phyloP scores from a whole-genome alignment of 2,329 filamentous ascomycete species.

The Cladosporium phlei region DNA sequence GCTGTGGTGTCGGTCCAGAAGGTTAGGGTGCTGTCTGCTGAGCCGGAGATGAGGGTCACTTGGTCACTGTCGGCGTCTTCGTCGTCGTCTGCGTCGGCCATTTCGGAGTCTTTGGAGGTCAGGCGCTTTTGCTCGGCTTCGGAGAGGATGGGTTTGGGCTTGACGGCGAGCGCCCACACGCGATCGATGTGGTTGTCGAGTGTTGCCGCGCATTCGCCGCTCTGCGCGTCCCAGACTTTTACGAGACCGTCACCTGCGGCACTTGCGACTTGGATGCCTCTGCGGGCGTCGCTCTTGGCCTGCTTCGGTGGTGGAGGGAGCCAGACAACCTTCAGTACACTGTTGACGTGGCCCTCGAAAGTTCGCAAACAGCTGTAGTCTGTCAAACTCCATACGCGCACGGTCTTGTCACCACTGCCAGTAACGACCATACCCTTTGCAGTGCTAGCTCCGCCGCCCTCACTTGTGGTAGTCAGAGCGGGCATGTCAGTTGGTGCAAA shows the following conservation, averaged over 20 bases:
- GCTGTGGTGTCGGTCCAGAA: conserved; percentile 94
- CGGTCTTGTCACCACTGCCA: conserved; percentile 90
- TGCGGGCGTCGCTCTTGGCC: conserved; percentile 43
- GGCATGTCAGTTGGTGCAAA: conserved; percentile 80
- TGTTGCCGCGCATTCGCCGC: conserved; percentile 79
- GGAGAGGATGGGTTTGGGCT: conserved; percentile 44
- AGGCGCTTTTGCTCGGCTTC: conserved; percentile 13
- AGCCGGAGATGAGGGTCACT: conserved; percentile 69
- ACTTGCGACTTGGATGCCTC: conserved; percentile 69
- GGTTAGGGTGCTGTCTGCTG: conserved; percentile 85
- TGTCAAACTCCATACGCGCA: conserved; percentile 88
- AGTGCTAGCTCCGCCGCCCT: conserved; percentile 55
- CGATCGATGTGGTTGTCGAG: conserved; percentile 96
- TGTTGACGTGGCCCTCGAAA: conserved; percentile 94
- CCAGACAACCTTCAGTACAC: conserved; percentile 90
- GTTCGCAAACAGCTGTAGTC: conserved; percentile 92
- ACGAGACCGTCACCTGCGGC: conserved; percentile 92
- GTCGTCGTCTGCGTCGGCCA: conserved; percentile 32
- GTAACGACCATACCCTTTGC: conserved; percentile 81
- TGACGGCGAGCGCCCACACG: conserved; percentile 81
- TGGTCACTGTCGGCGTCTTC: conserved; percentile 19
- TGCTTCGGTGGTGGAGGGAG: conserved; percentile 49
- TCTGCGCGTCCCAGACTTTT: conserved; percentile 89
- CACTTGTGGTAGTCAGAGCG: conserved; percentile 65
- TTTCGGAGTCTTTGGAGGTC: conserved; percentile 27